These are phyloP conservation scores for Polygonum maritimum DNA, from an alignment of 148 eudicot species.

Conservation along the genomic window DNA sequence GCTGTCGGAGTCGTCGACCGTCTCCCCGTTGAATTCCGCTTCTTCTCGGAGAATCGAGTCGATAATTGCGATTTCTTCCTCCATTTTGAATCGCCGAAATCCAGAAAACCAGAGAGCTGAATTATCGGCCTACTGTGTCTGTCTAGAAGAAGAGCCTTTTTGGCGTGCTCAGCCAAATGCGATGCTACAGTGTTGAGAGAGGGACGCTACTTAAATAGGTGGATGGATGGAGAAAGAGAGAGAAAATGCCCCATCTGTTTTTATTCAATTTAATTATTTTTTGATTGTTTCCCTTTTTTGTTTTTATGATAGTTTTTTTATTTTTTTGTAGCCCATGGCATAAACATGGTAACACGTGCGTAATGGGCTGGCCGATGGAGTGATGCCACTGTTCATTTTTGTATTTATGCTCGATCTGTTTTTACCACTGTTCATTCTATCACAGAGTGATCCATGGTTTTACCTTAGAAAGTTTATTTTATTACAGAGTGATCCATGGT, in stretches of 20 bases:
- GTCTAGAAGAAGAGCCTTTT: background rate
- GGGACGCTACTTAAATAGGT: background rate
- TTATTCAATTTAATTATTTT: background rate
- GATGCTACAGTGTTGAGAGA: background rate
- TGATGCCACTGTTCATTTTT: too few species aligned
- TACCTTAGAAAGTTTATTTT: background rate
- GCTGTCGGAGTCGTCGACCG: conserved; percentile 8
- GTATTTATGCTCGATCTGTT: too few species aligned
- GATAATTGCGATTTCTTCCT: conserved; percentile 20
- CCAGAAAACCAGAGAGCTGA: background rate
- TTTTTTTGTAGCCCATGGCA: too few species aligned
- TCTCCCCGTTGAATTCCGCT: conserved; percentile 17
- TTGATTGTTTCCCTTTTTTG: background rate
- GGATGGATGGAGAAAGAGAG: conserved; percentile 3
- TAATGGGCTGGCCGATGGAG: background rate
- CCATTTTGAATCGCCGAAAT: background rate
- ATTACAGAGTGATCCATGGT: background rate
- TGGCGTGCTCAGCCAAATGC: conserved; percentile 4
- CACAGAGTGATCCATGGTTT: background rate
- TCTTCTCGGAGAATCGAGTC: conserved; percentile 17
- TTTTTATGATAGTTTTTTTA: background rate
- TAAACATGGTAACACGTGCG: background rate
- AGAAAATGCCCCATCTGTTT: background rate
- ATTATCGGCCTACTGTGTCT: background rate
- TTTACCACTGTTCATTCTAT: too few species aligned